These are phyloP conservation scores for Glaciozyma antarctica DNA, from an alignment of 768 basidiomycete genomes.

Conservation along the genomic window DNA sequence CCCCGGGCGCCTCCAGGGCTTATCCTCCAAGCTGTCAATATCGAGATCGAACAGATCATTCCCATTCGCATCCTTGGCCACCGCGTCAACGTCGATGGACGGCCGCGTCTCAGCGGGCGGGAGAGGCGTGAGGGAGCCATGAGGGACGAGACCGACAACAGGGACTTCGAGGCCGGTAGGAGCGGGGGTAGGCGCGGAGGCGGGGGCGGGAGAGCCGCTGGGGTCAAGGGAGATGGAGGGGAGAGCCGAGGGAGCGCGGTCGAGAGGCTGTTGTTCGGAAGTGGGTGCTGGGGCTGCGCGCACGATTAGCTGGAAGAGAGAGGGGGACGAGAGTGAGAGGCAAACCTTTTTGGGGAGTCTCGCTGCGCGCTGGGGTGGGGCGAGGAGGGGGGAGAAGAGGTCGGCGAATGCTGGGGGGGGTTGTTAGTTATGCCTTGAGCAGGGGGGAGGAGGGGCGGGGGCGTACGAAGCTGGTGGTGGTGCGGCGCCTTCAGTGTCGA, in stretches of 20 bases:
- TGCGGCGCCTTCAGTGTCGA: slow-evolving; percentile 64
- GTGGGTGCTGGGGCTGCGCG: slow-evolving; percentile 45
- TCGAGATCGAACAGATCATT: slow-evolving; percentile 37
- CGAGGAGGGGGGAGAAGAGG: slow-evolving; percentile 21
- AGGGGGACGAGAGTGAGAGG: background rate
- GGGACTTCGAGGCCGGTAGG: slow-evolving; percentile 23
- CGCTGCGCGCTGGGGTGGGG: slow-evolving; percentile 7
- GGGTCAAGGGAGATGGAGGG: slow-evolving; percentile 10
- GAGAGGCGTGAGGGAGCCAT: slow-evolving; percentile 32
- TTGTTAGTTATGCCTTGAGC: slow-evolving; percentile 37
- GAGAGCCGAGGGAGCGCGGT: background rate
- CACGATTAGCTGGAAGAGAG: background rate
- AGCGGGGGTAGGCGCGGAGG: too few relatives aligned
- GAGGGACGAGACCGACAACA: slow-evolving; percentile 30
- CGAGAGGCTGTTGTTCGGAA: slow-evolving; percentile 23
- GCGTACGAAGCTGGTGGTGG: slow-evolving; percentile 53
- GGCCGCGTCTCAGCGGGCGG: slow-evolving; percentile 29
- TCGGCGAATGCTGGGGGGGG: slow-evolving; percentile 38
- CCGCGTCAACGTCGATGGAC: slow-evolving; percentile 36
- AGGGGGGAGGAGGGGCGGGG: slow-evolving; percentile 12
- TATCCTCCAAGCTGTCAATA: slow-evolving; percentile 35
- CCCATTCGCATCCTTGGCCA: slow-evolving; percentile 25
- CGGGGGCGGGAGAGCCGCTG: background rate
- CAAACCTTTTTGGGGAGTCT: background rate
- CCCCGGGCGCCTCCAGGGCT: slow-evolving; percentile 73